Evolutionary conservation across 768 basidiomycete genomes (phyloP).

Genomic region (Tephrocybe sp.): DNA sequence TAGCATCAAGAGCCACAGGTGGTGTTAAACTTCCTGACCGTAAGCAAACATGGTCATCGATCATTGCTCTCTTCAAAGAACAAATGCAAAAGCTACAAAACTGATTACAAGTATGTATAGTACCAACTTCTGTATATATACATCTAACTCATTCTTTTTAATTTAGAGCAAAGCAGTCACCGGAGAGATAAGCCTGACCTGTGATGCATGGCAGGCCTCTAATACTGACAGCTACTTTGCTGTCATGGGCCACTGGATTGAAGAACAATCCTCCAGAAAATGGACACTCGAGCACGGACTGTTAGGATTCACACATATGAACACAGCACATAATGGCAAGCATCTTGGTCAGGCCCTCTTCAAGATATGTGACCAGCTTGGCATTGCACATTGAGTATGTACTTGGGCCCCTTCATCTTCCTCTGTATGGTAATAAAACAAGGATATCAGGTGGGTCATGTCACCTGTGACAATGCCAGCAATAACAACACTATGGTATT

Average conservation of each 20-base stretch:
- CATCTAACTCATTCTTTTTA: too few species aligned
- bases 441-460: constrained; percentile 1
- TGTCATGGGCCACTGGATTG: constrained; percentile 38
- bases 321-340: constrained; percentile 36
- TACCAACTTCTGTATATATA: too few species aligned
- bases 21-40: too few species aligned
- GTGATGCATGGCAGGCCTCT: constrained; percentile 40
- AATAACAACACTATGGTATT: constrained; percentile 6
- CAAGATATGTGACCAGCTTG: constrained; percentile 27
- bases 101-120: too few species aligned
- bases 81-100: too few species aligned
- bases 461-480: neutral
- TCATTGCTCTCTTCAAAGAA: too few species aligned
- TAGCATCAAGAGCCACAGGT: neutral
- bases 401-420: too few species aligned
- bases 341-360: constrained; percentile 37
- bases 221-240: constrained; percentile 39
- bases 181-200: constrained; percentile 30
- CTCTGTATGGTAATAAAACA: neutral
- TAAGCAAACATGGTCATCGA: too few species aligned
- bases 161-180: neutral
- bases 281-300: constrained; percentile 32
- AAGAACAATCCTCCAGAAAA: constrained; percentile 21
- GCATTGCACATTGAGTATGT: constrained; percentile 13
- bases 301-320: constrained; percentile 35